Percentiles rank a stretch among this genome's conserved stretches.
These are phyloP conservation scores for Dipodascus albidus DNA, from an alignment of 805 yeast genomes.

Conservation along the genomic window DNA sequence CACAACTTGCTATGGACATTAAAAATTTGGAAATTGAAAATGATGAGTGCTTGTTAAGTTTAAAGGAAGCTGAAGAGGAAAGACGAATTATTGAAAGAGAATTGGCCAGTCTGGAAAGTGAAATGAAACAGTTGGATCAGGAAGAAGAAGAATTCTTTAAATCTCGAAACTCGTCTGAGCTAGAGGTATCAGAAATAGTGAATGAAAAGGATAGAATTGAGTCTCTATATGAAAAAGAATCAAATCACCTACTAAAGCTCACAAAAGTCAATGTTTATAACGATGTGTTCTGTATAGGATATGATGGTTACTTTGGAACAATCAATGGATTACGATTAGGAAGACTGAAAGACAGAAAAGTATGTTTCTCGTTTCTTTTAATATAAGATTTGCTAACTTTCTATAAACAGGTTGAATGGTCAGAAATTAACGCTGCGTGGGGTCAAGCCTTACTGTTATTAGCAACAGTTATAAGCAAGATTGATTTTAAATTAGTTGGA, in stretches of 20 bases:
- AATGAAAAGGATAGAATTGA: slow-evolving; percentile 52
- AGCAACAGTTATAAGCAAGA: slow-evolving; percentile 47
- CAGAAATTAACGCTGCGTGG: slow-evolving; percentile 82
- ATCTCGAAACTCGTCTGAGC: slow-evolving; percentile 43
- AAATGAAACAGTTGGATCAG: slow-evolving; percentile 21
- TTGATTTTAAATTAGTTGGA: slow-evolving; percentile 42
- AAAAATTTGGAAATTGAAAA: slow-evolving; percentile 33
- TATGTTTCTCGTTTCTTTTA: not conserved
- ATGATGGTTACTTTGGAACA: slow-evolving; percentile 75
- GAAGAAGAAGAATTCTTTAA: slow-evolving; percentile 38
- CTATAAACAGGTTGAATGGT: slow-evolving; percentile 50
- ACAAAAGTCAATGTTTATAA: slow-evolving; percentile 72
- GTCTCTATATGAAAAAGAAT: slow-evolving; percentile 48
- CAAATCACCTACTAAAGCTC: slow-evolving; percentile 56
- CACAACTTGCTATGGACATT: slow-evolving; percentile 36
- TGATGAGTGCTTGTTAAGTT: slow-evolving; percentile 24
- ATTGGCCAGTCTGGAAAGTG: slow-evolving; percentile 31
- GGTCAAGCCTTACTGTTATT: slow-evolving; percentile 72
- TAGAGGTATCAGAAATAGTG: slow-evolving; percentile 38
- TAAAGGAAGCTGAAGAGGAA: slow-evolving; percentile 24
- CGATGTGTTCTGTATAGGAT: slow-evolving; percentile 73
- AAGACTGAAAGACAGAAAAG: slow-evolving; percentile 40
- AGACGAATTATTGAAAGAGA: slow-evolving; percentile 28
- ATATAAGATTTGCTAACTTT: not conserved
- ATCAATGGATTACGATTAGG: slow-evolving; percentile 85